These are phyloP conservation scores for Fusarium coicis DNA, from an alignment of 2,329 filamentous ascomycete genomes.

Conservation along the genomic window DNA sequence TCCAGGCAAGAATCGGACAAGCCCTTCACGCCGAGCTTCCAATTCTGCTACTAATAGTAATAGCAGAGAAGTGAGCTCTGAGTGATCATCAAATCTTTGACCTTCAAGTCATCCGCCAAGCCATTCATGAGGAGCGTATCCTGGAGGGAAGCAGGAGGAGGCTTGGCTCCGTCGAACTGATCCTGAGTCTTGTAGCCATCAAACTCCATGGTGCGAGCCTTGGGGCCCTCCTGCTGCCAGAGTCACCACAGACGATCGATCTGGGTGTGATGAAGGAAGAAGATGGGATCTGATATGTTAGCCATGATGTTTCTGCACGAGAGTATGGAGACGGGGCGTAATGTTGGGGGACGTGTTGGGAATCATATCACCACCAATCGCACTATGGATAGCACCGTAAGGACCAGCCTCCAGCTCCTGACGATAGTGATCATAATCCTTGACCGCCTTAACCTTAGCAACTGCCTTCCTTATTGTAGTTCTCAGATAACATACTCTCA, in stretches of 20 bases:
- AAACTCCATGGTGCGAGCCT: background rate
- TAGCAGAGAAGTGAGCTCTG: background rate
- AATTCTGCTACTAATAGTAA: accelerated
- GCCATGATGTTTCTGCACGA: accelerated
- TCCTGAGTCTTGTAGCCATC: background rate
- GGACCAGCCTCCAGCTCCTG: background rate
- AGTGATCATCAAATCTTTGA: background rate
- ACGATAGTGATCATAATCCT: background rate
- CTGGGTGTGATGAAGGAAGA: background rate
- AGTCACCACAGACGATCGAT: background rate
- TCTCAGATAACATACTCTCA: background rate
- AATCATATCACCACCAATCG: background rate
- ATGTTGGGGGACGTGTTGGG: background rate
- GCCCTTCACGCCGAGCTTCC: accelerated
- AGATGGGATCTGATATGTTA: background rate
- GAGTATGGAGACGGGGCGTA: background rate
- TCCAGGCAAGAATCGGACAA: background rate
- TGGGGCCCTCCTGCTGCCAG: background rate
- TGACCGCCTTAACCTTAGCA: background rate
- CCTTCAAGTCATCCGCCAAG: background rate
- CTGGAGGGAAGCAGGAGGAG: background rate
- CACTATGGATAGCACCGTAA: background rate
- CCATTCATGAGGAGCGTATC: background rate
- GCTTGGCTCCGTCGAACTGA: background rate
- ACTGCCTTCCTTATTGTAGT: background rate